Percentiles rank a stretch among this genome's conserved stretches.
Evolutionary conservation across 2,329 filamentous ascomycete genomes (phyloP).

Genomic region (Akanthomyces dipterigenus): DNA sequence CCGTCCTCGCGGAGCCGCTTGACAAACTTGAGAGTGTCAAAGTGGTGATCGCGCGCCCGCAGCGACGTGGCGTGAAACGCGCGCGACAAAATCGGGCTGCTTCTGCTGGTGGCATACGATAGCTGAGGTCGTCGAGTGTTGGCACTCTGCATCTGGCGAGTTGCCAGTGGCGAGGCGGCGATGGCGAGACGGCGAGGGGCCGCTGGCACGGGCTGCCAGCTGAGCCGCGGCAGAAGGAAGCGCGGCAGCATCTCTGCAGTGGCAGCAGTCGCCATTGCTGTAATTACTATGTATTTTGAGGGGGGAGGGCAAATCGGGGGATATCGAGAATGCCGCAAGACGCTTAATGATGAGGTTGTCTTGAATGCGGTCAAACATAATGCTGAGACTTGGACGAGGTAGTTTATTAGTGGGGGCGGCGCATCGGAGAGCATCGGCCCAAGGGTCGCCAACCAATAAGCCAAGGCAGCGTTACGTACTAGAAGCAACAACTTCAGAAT

Average conservation of each 20-base stretch:
- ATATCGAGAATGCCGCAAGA: background rate
- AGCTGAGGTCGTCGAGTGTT: slow-evolving; percentile 13
- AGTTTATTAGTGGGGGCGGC: slow-evolving; percentile 8
- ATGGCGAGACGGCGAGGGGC: slow-evolving; percentile 18
- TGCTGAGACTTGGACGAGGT: slow-evolving; percentile 3
- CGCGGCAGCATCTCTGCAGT: slow-evolving; percentile 39
- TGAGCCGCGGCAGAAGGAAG: slow-evolving; percentile 49
- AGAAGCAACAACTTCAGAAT: background rate
- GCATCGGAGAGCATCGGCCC: background rate
- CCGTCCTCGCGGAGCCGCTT: slow-evolving; percentile 84
- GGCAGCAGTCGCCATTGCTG: slow-evolving; percentile 6
- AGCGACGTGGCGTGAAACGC: slow-evolving; percentile 61
- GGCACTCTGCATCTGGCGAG: slow-evolving; percentile 15
- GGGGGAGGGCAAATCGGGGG: no score
- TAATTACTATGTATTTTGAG: background rate
- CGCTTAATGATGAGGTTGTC: background rate
- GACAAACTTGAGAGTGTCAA: slow-evolving; percentile 96
- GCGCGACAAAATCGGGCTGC: slow-evolving; percentile 25
- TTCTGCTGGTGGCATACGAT: slow-evolving; percentile 15
- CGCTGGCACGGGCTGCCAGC: slow-evolving; percentile 35
- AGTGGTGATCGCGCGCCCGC: slow-evolving; percentile 76
- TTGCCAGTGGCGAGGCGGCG: slow-evolving; percentile 16
- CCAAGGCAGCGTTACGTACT: background rate
- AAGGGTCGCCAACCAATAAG: background rate
- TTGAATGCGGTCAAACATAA: background rate